phyloP scores from a whole-genome alignment of 2,329 filamentous ascomycete species.

The Phaeosphaeriaceae sp. region DNA sequence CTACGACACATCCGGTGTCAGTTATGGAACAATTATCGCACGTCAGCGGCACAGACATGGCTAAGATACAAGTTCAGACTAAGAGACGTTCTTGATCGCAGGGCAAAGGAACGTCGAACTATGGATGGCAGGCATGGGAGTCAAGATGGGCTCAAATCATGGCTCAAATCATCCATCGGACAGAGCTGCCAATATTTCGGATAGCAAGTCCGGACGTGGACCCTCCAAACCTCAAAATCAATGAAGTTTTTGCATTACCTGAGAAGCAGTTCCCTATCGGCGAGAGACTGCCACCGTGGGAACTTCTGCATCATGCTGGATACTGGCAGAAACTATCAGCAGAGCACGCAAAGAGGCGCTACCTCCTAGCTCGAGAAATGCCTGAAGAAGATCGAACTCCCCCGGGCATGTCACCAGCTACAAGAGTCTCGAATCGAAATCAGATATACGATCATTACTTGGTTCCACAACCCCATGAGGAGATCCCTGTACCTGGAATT shows the following conservation, averaged over 20 bases:
- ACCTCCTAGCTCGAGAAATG: slow-evolving; percentile 60
- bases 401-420: slow-evolving; percentile 62
- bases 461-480: slow-evolving; percentile 63
- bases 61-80: slow-evolving; percentile 75
- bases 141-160: slow-evolving; percentile 71
- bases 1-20: slow-evolving; percentile 83
- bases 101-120: slow-evolving; percentile 87
- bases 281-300: slow-evolving; percentile 63
- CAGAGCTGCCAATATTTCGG: slow-evolving; percentile 56
- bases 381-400: slow-evolving; percentile 64
- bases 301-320: slow-evolving; percentile 66
- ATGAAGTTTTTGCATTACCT: slow-evolving; percentile 53
- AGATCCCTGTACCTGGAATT: slow-evolving; percentile 54
- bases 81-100: slow-evolving; percentile 77
- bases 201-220: slow-evolving; percentile 29
- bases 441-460: slow-evolving; percentile 66
- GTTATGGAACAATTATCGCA: slow-evolving; percentile 80
- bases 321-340: slow-evolving; percentile 66
- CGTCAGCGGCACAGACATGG: slow-evolving; percentile 81
- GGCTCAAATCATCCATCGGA: slow-evolving; percentile 63
- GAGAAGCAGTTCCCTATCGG: slow-evolving; percentile 58
- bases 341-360: slow-evolving; percentile 58
- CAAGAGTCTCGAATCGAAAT: slow-evolving; percentile 60
- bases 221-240: slow-evolving; percentile 36
- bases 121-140: slow-evolving; percentile 95